These are phyloP conservation scores for Entomortierella parvispora DNA, from an alignment of 192 early-diverging fungal genomes.

Conservation along the genomic window DNA sequence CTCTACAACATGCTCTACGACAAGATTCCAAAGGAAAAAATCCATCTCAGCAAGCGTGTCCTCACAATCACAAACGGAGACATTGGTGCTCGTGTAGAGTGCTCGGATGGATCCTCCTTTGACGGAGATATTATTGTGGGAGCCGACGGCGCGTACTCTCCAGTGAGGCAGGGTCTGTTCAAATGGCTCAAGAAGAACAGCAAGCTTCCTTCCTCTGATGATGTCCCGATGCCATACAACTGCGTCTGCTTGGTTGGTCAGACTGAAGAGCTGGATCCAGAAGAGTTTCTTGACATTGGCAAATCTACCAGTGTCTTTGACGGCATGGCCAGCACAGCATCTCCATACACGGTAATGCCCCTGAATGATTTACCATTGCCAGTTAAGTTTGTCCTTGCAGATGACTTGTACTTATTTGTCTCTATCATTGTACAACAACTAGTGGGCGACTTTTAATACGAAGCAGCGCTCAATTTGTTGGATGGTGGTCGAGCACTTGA, in stretches of 20 bases:
- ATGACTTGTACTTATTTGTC: neutral
- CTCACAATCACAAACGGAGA: neutral
- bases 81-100: conserved; percentile 1
- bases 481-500: neutral
- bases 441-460: conserved; percentile 10
- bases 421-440: no score
- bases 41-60: conserved; percentile 7
- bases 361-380: neutral
- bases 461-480: neutral
- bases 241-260: conserved; percentile 7
- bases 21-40: neutral
- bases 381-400: neutral
- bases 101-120: conserved; percentile 2
- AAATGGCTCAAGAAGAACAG: neutral
- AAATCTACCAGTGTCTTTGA: no score
- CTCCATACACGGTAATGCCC: no score
- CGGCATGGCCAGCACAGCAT: no score
- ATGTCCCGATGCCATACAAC: neutral
- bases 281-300: neutral
- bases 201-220: neutral
- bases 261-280: neutral
- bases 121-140: conserved; percentile 24
- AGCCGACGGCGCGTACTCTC: conserved; percentile 27
- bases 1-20: neutral
- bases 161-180: conserved; percentile 20